Conservation (phyloP, 306 rosid genomes). For the Acacia confusa region DNA sequence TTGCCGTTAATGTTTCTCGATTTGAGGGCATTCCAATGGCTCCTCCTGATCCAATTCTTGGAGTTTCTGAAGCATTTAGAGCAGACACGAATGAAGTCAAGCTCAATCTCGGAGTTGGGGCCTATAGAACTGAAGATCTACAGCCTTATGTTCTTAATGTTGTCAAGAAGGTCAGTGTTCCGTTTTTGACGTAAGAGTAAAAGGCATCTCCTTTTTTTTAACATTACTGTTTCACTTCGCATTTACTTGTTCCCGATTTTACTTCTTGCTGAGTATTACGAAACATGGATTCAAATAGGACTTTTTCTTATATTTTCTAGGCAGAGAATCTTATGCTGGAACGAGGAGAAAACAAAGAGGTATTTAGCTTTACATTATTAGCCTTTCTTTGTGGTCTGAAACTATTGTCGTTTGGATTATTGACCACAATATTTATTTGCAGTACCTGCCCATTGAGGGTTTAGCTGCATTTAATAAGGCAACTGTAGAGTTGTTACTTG, state of each 20-base stretch:
- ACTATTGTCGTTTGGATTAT: conserved; percentile 23
- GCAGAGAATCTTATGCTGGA: conserved; percentile 89
- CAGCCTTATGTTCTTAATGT: conserved; percentile 93
- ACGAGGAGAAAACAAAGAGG: conserved; percentile 97
- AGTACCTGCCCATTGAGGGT: conserved; percentile 99
- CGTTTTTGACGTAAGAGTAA: conserved; percentile 6
- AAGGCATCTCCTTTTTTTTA: not conserved
- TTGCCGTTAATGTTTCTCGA: conserved; percentile 70
- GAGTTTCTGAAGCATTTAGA: conserved; percentile 96
- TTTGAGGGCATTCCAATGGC: conserved; percentile 94
- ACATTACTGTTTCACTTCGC: not conserved
- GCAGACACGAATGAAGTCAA: conserved; percentile 65
- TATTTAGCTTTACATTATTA: conserved; percentile 25
- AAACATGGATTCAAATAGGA: conserved; percentile 16
- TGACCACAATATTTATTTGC: conserved; percentile 31
- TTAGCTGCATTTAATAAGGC: conserved; percentile 95
- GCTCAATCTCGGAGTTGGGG: conserved; percentile 99
- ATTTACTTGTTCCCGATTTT: conserved; percentile 5
- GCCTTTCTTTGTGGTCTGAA: conserved; percentile 24
- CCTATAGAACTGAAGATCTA: conserved; percentile 84
- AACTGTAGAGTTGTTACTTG: conserved; percentile 85
- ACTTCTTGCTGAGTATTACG: conserved; percentile 14
- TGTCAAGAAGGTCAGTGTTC: conserved; percentile 70
- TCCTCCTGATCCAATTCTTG: conserved; percentile 98
- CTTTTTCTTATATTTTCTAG: conserved; percentile 36